Base-by-base conservation (phyloP, 225 moss, liverwort and hornwort species). In the Pseudoscleropodium purum region DNA sequence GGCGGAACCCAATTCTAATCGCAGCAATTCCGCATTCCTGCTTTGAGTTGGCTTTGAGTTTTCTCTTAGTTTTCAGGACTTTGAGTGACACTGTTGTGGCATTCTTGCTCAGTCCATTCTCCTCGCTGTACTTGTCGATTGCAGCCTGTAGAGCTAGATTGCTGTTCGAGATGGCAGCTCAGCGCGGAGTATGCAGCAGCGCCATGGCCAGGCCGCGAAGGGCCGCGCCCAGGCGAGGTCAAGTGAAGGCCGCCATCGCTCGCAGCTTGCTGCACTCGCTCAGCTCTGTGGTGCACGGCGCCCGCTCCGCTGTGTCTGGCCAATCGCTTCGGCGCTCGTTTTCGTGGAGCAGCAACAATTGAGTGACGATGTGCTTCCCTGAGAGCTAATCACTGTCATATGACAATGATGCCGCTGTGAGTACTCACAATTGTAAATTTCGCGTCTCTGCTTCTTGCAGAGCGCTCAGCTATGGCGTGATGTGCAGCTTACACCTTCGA, bases 191-290 rank as follows among this genome's bases (percentile, higher is more conserved):
- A 4, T 85, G 80, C 74, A 51, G 73, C 41, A 86, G 64, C 80
- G 72, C 65, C 45, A 33, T 37, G 62, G 73, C 37, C 25, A 66
- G 36, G 91, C 79, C 56, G 49, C 88, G 31, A 49, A 72, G 62
- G 41, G 80, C 43, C 8, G 61, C 87, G 15, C 85, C 91, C 33
- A 76, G 79, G 88, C 88, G 93, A 26, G 93, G 93, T 6, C 93
- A 93, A 67, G 91, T 94, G 90, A 94, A 94, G 91, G 91, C 91
- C 21, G 94, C 92, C 87, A 94, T 94, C 10, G 88, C 87, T 75
- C 86, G 79, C 52, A 82, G 84, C 54, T 7, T 92, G 88, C 52
- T 94, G 39, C 47, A 87, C 59, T 78, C 90, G 16, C 33, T 92
- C 12, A 41, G 84, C 27, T 94, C 90, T 49, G 60, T 85, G 80